These are phyloP conservation scores for Colletotrichum zoysiae DNA, from an alignment of 2,329 filamentous ascomycete genomes.

Conservation along the genomic window DNA sequence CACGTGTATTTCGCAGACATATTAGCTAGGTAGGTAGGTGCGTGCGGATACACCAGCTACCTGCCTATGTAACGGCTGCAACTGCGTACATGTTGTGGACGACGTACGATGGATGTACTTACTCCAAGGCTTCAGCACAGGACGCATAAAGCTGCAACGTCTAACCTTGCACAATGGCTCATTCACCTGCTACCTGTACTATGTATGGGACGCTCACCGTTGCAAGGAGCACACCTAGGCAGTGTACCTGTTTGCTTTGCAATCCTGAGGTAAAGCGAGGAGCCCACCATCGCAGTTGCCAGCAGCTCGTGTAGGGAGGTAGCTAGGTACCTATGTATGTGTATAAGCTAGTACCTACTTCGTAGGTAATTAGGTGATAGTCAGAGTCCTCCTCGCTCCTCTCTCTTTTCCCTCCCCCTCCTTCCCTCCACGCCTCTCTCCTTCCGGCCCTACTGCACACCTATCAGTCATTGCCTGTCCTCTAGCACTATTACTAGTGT, in stretches of 20 bases:
- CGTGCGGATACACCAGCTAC: no score
- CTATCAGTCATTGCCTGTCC: no score
- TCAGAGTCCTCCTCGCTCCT: no score
- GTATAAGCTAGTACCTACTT: no score
- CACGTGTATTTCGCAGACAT: neutral
- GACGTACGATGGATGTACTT: slow-evolving; percentile 1
- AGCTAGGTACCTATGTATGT: no score
- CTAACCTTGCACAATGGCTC: slow-evolving; percentile 18
- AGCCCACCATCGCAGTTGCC: neutral
- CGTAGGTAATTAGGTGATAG: no score
- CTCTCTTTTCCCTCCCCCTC: neutral
- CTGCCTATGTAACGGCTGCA: neutral
- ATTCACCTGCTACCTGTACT: slow-evolving; percentile 10
- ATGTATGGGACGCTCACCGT: slow-evolving; percentile 10
- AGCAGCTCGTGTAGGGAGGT: no score
- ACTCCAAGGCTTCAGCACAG: neutral
- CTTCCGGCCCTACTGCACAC: neutral
- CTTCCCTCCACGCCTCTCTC: neutral
- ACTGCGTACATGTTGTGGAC: neutral
- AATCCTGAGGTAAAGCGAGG: slow-evolving; percentile 34
- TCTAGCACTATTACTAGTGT: neutral
- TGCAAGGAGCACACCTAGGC: slow-evolving; percentile 1
- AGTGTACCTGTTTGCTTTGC: slow-evolving; percentile 25
- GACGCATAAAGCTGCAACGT: slow-evolving; percentile 13
- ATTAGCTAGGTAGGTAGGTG: slow-evolving; percentile 1